These are phyloP conservation scores for Globisporangium acanthophoron DNA, from an alignment of 352 stramenopile genomes.

Conservation along the genomic window DNA sequence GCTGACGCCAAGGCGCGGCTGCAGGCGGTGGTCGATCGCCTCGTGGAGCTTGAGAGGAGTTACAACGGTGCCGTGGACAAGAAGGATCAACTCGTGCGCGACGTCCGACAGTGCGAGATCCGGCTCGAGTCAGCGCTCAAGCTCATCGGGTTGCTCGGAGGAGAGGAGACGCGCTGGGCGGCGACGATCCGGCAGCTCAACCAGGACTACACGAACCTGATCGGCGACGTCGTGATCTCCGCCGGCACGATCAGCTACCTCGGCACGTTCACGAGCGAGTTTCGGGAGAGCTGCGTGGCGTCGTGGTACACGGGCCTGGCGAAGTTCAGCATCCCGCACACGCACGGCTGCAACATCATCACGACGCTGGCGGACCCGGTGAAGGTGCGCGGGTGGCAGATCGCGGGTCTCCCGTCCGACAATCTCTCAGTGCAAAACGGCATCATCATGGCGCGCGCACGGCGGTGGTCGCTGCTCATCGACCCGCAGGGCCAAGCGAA, in stretches of 20 bases:
- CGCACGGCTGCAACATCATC: slow-evolving; percentile 79
- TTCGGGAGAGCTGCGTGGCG: slow-evolving; percentile 78
- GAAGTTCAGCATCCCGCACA: slow-evolving; percentile 75
- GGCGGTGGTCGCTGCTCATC: slow-evolving; percentile 89
- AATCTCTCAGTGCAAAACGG: slow-evolving; percentile 91
- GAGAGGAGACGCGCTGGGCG: slow-evolving; percentile 87
- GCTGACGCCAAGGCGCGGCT: slow-evolving; percentile 82
- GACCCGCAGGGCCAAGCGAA: slow-evolving; percentile 92
- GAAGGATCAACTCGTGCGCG: slow-evolving; percentile 78
- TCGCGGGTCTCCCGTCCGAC: slow-evolving; percentile 88
- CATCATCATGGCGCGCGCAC: slow-evolving; percentile 88
- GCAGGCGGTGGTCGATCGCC: slow-evolving; percentile 79
- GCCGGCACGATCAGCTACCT: slow-evolving; percentile 92
- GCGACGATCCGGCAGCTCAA: slow-evolving; percentile 81
- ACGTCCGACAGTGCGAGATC: slow-evolving; percentile 81
- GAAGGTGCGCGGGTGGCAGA: slow-evolving; percentile 88
- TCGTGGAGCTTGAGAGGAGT: slow-evolving; percentile 87
- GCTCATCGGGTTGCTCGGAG: slow-evolving; percentile 86
- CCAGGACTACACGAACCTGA: slow-evolving; percentile 81
- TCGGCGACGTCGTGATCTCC: slow-evolving; percentile 90
- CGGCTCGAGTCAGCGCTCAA: slow-evolving; percentile 88
- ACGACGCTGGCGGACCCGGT: slow-evolving; percentile 89
- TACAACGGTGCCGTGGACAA: slow-evolving; percentile 86
- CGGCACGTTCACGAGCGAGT: slow-evolving; percentile 92
- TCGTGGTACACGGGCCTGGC: slow-evolving; percentile 81